Base-by-base conservation (phyloP, 2,329 filamentous ascomycete species). In the Cladosporium sp. region DNA sequence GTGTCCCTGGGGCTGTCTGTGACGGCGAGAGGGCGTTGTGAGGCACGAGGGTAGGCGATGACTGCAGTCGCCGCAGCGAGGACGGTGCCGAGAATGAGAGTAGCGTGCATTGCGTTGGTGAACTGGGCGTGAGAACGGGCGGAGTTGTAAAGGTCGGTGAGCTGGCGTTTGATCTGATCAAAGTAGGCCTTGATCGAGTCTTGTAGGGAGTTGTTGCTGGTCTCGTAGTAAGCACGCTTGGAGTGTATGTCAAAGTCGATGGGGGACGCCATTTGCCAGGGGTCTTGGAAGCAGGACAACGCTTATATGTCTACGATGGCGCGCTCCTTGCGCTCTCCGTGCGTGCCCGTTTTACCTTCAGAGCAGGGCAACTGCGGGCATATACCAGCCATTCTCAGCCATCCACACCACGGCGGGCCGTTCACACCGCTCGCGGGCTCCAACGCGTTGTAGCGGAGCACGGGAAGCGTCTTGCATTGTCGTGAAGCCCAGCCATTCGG, bases 401-500 rank as follows among this genome's bases (percentile, higher is more conserved):
- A 35, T 32, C 25, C 51, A 54, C 37, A 32, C 51, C 37, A 54
- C 39, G 17, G 32, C 51, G 25, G 51, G 25, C 39, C 51, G 28
- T 19, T 22, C 37, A 22, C 37, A 44, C 51, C 37, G 37, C 39
- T 44, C n/a, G 37, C 39, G 39, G 37, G 39, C 20, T 37, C 47
- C 32, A 35, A 50, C 32, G 47, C 47, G 47, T 37, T 15, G 51
- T 28, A 22, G 51, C 40, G 51, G 51, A 54, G 51, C 39, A 35
- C 37, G 51, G 47, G 47, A 45, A 20, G 20, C 47, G 47, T 50
- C 47, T 50, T 35, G 51, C 39, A 45, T 44, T 45, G 51, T 54
- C 51, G 51, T 54, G 51, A 54, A 54, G 51, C 39, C 50, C 51
- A 54, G 51, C 51, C 51, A 54, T 54, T 45, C 36, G 51, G 39